These are phyloP conservation scores for Aspergillus nidulans DNA, from an alignment of 495 filamentous ascomycete genomes.

Conservation along the genomic window DNA sequence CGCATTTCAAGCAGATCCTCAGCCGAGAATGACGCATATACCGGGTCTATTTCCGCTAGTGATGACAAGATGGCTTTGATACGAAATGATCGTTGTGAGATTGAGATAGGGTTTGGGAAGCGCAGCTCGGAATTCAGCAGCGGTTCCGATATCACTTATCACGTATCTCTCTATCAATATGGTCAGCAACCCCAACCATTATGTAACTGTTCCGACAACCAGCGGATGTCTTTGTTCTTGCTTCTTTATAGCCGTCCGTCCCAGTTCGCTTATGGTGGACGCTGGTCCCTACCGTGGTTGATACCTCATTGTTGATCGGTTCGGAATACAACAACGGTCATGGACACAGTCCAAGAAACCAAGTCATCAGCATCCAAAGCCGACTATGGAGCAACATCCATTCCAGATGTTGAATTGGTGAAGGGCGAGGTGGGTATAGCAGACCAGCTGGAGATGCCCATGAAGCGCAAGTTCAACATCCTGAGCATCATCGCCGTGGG, in stretches of 20 bases:
- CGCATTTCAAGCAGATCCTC: neutral
- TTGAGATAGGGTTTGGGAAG: neutral
- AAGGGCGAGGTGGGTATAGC: slow-evolving; percentile 19
- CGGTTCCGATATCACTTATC: slow-evolving; percentile 12
- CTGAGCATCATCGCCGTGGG: slow-evolving; percentile 30
- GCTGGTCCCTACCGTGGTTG: neutral
- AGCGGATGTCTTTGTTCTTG: neutral
- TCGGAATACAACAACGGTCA: neutral
- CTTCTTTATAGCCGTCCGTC: neutral
- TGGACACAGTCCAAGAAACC: slow-evolving; percentile 9
- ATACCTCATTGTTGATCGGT: neutral
- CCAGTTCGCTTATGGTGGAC: neutral
- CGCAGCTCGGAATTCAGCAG: slow-evolving; percentile 11
- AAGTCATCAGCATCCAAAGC: slow-evolving; percentile 7
- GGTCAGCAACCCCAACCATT: neutral
- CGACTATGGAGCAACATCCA: neutral
- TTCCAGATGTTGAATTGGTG: slow-evolving; percentile 15
- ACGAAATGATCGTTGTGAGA: neutral
- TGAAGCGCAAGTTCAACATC: slow-evolving; percentile 23
- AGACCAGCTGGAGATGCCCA: slow-evolving; percentile 15
- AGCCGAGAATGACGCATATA: neutral
- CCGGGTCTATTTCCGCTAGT: slow-evolving; percentile 8
- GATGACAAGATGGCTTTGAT: neutral
- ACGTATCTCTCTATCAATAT: neutral
- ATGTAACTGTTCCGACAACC: neutral